phyloP scores from a whole-genome alignment of 2,329 filamentous ascomycete genomes.

The Tolypocladium guangdongense region DNA sequence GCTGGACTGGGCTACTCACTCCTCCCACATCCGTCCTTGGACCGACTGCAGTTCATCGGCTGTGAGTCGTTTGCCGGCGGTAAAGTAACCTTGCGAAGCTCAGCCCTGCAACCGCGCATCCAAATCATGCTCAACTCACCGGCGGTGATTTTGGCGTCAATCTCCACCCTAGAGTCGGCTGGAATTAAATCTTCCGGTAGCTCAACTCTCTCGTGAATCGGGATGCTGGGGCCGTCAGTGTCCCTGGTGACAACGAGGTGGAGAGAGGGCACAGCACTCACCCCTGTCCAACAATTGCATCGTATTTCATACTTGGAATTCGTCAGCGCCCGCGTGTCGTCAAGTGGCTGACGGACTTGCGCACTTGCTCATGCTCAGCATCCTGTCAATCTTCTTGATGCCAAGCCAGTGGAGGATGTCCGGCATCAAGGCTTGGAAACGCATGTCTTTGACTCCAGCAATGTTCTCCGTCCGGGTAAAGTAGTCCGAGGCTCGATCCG shows the following conservation, averaged over 20 bases:
- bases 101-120: background rate
- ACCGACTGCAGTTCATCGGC: slow-evolving; percentile 77
- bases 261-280: slow-evolving; percentile 12
- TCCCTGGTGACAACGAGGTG: background rate
- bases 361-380: slow-evolving; percentile 97
- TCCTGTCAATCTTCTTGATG: slow-evolving; percentile 95
- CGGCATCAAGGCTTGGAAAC: slow-evolving; percentile 96
- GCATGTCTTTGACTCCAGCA: slow-evolving; percentile 92
- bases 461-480: slow-evolving; percentile 98
- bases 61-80: slow-evolving; percentile 80
- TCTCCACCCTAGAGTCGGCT: slow-evolving; percentile 91
- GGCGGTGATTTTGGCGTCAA: slow-evolving; percentile 95
- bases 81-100: slow-evolving; percentile 54
- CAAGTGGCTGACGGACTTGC: slow-evolving; percentile 17
- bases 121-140: slow-evolving; percentile 41
- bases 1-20: slow-evolving; percentile 30
- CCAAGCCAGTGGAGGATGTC: slow-evolving; percentile 97
- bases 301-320: slow-evolving; percentile 67
- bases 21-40: slow-evolving; percentile 86
- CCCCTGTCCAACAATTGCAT: slow-evolving; percentile 78
- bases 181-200: slow-evolving; percentile 92
- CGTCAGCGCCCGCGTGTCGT: slow-evolving; percentile 13
- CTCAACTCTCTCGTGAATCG: slow-evolving; percentile 81
- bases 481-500: slow-evolving; percentile 78
- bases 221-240: slow-evolving; percentile 42